Evolutionary conservation across 129 eudicot species (phyloP), one percentile per base, ranked within the genome.

Genomic region (Arctium minus): DNA sequence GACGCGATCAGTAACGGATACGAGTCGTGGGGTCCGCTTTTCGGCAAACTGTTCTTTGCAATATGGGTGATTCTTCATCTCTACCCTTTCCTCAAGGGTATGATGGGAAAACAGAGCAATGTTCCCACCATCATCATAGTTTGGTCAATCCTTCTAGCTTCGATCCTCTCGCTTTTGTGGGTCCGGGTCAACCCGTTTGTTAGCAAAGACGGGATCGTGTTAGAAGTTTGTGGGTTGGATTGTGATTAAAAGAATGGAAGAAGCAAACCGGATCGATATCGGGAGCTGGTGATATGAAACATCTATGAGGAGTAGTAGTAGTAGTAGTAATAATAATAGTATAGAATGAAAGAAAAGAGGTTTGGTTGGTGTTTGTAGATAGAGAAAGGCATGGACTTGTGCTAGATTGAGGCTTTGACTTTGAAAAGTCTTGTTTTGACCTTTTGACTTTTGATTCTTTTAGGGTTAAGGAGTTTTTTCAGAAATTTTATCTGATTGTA

Each of bases 1-100:
- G 88, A 87, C 77, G 94, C 97, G 10, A 84, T 92, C n/a, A 89
- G 88, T 33, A 92, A 92, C 32, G 97, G 97, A 22, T 92, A 87
- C 50, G 95, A 90, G 73, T 87, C 94, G 39, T 92, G 97, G 97
- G 97, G 97, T 10, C 97, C 94, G 6, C 88, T 92, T 13, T 92
- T 92, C 27, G 97, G 97, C 13, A 87, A 75, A 42, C 78, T 92
- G 12, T 87, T 92, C 76, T 92, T 92, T 36, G 91, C 97, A 5
- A 50, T 90, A 30, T 92, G 97, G 97, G 97, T 92, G 39, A 89
- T 92, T 36, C 74, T 92, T 77, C 97, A 92, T 74, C 86, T 92
- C 18, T 92, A 92, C 68, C 97, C 97, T 27, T 92, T 92, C 89
- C 85, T 92, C 78, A 92, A 92, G 85, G 97, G 95, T 60, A 71